These are phyloP conservation scores for Cryptococcus sp. DNA, from an alignment of 1,284 basidiomycete genomes.

Conservation along the genomic window DNA sequence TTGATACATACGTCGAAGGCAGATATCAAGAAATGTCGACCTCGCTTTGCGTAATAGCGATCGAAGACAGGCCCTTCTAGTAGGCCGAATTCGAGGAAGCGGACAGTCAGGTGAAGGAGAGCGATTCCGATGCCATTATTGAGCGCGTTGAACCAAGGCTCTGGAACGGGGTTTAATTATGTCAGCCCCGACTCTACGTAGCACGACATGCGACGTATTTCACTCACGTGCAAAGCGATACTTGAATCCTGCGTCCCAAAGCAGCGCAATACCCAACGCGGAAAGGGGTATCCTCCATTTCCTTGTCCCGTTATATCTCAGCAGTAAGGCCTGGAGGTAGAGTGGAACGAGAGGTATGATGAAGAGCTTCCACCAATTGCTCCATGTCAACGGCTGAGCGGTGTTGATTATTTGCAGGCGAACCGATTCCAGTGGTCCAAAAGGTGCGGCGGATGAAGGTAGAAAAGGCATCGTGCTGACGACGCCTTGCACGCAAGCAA, in stretches of 20 bases:
- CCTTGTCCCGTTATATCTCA: conserved; percentile 28
- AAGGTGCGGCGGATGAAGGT: conserved; percentile 18
- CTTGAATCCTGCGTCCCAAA: conserved; percentile 19
- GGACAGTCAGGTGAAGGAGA: conserved; percentile 33
- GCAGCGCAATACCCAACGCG: conserved; percentile 23
- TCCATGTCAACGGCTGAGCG: conserved; percentile 22
- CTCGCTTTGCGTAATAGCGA: conserved; percentile 32
- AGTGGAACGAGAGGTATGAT: conserved; percentile 32
- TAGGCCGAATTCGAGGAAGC: conserved; percentile 40
- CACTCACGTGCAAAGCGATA: conserved; percentile 39
- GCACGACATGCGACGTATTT: background rate
- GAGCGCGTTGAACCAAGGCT: conserved; percentile 35
- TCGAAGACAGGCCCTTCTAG: conserved; percentile 34
- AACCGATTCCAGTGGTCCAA: conserved; percentile 31
- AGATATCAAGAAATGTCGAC: conserved; percentile 21
- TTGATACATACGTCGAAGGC: conserved; percentile 40
- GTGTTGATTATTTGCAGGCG: conserved; percentile 28
- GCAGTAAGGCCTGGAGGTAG: conserved; percentile 30
- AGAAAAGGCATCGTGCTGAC: conserved; percentile 8
- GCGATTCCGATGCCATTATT: conserved; percentile 38
- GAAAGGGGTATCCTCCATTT: conserved; percentile 24
- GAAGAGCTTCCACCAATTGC: conserved; percentile 23
- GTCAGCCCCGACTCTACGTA: too few relatives aligned
- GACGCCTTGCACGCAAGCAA: too few relatives aligned
- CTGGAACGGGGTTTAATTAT: conserved; percentile 12